Conservation (phyloP, 345 rosid genomes). For the Corchorus capsularis region DNA sequence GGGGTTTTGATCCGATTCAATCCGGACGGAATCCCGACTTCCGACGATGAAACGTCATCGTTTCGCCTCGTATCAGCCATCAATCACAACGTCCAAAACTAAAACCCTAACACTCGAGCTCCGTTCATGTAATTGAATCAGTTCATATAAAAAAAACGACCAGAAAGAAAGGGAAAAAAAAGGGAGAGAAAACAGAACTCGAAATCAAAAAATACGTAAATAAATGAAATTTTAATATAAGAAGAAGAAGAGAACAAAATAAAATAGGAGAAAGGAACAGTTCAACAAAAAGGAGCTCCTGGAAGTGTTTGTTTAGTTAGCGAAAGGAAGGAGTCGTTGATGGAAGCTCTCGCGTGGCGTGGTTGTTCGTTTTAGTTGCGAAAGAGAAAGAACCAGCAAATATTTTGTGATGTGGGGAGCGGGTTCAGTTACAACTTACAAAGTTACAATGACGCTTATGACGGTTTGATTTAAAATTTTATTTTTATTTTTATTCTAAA, state of each 20-base stretch:
- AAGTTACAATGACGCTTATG: neutral
- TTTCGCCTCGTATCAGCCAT: slow-evolving; percentile 49
- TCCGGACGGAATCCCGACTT: slow-evolving; percentile 66
- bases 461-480: neutral
- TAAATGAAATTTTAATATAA: neutral
- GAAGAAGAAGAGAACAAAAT: neutral
- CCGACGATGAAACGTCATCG: slow-evolving; percentile 34
- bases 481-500: too few species aligned
- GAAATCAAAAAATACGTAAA: neutral
- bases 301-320: neutral
- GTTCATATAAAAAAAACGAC: neutral
- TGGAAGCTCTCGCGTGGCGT: neutral
- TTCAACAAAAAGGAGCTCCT: neutral
- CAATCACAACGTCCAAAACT: slow-evolving; percentile 18
- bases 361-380: slow-evolving; percentile 8
- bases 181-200: neutral
- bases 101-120: slow-evolving; percentile 30
- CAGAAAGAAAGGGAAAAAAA: neutral
- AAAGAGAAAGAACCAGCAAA: neutral
- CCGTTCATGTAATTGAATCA: slow-evolving; percentile 14
- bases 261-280: neutral
- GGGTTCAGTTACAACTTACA: neutral
- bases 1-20: slow-evolving; percentile 80
- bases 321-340: slow-evolving; percentile 2
- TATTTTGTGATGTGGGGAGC: neutral